phyloP scores from a whole-genome alignment of 306 rosid genomes.

The Purshia tridentata region DNA sequence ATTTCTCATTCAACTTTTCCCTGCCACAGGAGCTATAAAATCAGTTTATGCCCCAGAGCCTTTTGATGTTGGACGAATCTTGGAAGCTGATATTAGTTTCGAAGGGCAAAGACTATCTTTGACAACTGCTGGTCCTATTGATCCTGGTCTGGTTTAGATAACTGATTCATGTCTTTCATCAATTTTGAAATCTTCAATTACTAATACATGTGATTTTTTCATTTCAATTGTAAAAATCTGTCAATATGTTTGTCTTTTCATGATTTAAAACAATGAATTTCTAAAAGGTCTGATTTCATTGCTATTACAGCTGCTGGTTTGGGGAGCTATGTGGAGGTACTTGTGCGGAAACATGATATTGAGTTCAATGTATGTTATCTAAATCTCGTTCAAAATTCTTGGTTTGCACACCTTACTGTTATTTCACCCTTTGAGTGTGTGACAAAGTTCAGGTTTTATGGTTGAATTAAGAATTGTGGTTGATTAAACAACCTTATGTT shows the following conservation, averaged over 20 bases:
- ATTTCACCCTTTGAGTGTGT: neutral
- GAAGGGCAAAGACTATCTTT: slow-evolving; percentile 43
- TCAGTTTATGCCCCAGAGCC: slow-evolving; percentile 86
- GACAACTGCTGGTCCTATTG: slow-evolving; percentile 77
- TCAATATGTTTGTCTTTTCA: slow-evolving; percentile 9
- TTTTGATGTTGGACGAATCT: slow-evolving; percentile 69
- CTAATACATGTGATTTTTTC: slow-evolving; percentile 11
- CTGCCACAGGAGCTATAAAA: slow-evolving; percentile 73
- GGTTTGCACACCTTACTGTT: too few relatives aligned
- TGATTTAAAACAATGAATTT: slow-evolving; percentile 8
- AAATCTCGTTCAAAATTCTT: slow-evolving; percentile 18
- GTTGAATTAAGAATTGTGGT: too few relatives aligned
- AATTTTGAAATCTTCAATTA: slow-evolving; percentile 11
- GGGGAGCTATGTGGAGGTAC: slow-evolving; percentile 94
- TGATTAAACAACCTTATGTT: too few relatives aligned
- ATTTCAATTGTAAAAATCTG: neutral
- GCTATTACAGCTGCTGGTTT: slow-evolving; percentile 83
- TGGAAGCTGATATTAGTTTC: slow-evolving; percentile 61
- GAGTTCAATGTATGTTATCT: slow-evolving; percentile 72
- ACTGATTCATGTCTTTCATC: slow-evolving; percentile 14
- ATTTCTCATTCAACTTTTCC: slow-evolving; percentile 22
- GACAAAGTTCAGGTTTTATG: neutral
- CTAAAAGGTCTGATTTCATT: slow-evolving; percentile 22
- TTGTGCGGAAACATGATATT: slow-evolving; percentile 75
- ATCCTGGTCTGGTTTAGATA: slow-evolving; percentile 58